Base-by-base conservation (phyloP, 345 rosid species). In the Eucalyptus paniculata region DNA sequence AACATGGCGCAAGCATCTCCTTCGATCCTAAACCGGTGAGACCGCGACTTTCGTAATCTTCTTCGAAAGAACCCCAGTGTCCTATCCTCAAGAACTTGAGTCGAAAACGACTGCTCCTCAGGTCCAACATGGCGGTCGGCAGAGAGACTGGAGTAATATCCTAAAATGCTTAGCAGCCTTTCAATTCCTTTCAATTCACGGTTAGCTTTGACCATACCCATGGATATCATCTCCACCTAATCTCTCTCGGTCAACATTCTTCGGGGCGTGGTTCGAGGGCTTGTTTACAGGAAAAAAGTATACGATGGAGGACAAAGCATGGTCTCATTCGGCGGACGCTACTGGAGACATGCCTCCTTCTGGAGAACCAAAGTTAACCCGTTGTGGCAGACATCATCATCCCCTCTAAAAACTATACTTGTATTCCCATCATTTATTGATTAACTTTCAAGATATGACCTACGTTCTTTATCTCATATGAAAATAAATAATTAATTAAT, bases 401-500 rank as follows among this genome's bases (percentile, higher is more conserved):
- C 37, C 21, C 77, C 19, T 65, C 37, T n/a, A 15, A n/a, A n/a
- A n/a, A n/a, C 77, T 7, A 16, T n/a, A 4, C 21, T n/a, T 65
- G 19, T 65, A 65, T 4, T 60, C 34, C 69, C 69, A 28, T 30
- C 17, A 60, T 12, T 11, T 21, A n/a, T n/a, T 65, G 21, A n/a
- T 15, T n/a, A n/a, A n/a, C 77, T 15, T 65, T 16, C 77, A 65
- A n/a, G 40, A 14, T 7, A 65, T n/a, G 19, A n/a, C 6, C 9
- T 15, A n/a, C 77, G 0, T 2, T n/a, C 16, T 28, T 65, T 65
- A 5, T 65, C 9, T 65, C 5, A 15, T 0, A n/a, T 0, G 4
- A 65, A 65, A 65, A 7, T 14, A 1, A 65, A 65, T 50, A 50
- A 50, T 5, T 50, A 50, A 14, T 0, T 50, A 50, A 14, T 0